Conservation (phyloP, 2,329 filamentous ascomycete species). For the Bipolaris gigantea region DNA sequence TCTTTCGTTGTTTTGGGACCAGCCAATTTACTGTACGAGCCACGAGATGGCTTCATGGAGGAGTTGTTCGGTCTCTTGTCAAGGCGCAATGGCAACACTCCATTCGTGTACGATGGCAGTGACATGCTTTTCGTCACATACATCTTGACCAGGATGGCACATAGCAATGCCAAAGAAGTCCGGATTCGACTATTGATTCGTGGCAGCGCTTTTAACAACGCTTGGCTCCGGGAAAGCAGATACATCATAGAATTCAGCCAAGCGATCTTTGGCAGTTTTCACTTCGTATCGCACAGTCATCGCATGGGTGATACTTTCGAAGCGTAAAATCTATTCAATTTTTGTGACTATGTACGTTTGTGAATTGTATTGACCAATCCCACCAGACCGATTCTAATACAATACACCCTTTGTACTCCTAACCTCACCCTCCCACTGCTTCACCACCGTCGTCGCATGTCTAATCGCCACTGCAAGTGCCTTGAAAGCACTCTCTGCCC, state of each 20-base stretch:
- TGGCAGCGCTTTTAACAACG: neutral
- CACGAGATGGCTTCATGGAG: neutral
- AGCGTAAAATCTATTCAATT: neutral
- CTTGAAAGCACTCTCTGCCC: conserved; percentile 97
- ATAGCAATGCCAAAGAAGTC: neutral
- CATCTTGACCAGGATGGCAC: neutral
- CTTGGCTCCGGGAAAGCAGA: neutral
- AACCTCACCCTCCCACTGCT: conserved; percentile 85
- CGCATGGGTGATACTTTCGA: neutral
- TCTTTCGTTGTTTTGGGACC: neutral
- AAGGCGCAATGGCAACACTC: neutral
- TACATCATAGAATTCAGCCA: no score
- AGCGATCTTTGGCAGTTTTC: neutral
- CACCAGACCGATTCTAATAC: conserved; percentile 39
- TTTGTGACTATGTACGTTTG: neutral
- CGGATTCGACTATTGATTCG: neutral
- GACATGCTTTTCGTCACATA: neutral
- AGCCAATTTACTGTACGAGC: neutral
- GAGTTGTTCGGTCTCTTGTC: neutral
- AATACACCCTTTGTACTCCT: conserved; percentile 95
- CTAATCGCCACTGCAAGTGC: conserved; percentile 85
- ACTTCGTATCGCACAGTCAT: neutral
- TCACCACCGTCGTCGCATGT: conserved; percentile 72
- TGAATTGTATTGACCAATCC: neutral
- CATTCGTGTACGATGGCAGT: neutral